These are phyloP conservation scores for Gonium pectorale DNA, from an alignment of 139 green algal genomes.

Conservation along the genomic window DNA sequence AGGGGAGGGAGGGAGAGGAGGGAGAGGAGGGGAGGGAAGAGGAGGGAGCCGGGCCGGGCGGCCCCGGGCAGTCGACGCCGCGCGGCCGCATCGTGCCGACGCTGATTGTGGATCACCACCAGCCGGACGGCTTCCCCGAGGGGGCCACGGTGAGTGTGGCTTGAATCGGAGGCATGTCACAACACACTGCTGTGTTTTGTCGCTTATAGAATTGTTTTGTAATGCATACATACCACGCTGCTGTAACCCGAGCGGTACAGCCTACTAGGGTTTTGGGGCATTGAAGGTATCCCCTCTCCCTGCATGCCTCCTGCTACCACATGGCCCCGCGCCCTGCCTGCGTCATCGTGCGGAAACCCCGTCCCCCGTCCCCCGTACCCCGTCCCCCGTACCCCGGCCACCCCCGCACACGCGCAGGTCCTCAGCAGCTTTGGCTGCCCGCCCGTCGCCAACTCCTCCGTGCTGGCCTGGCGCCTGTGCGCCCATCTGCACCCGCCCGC, in stretches of 20 bases:
- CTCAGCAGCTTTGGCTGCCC: slow-evolving; percentile 2
- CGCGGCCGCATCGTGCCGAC: not conserved
- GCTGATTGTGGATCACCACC: slow-evolving; percentile 12
- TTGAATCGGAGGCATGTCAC: not conserved
- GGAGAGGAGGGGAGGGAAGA: not conserved
- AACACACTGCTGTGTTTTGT: too few relatives aligned
- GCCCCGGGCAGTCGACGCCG: not conserved
- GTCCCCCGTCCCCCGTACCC: too few relatives aligned
- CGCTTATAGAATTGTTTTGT: too few relatives aligned
- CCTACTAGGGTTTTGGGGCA: too few relatives aligned
- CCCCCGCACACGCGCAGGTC: too few relatives aligned
- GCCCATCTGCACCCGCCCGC: slow-evolving; percentile 2
- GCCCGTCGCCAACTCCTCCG: not conserved
- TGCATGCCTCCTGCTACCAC: too few relatives aligned
- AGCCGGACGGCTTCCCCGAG: slow-evolving; percentile 15
- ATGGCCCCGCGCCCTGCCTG: too few relatives aligned
- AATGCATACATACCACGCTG: too few relatives aligned
- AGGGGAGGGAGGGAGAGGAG: not conserved
- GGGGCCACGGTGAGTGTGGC: not conserved
- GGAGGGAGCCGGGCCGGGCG: not conserved
- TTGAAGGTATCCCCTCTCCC: too few relatives aligned
- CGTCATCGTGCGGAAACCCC: too few relatives aligned
- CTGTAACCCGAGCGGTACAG: too few relatives aligned
- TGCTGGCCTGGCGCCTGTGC: not conserved
- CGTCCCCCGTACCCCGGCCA: too few relatives aligned